These are phyloP conservation scores for Termitomyces heimii DNA, from an alignment of 768 basidiomycete genomes.

Conservation along the genomic window DNA sequence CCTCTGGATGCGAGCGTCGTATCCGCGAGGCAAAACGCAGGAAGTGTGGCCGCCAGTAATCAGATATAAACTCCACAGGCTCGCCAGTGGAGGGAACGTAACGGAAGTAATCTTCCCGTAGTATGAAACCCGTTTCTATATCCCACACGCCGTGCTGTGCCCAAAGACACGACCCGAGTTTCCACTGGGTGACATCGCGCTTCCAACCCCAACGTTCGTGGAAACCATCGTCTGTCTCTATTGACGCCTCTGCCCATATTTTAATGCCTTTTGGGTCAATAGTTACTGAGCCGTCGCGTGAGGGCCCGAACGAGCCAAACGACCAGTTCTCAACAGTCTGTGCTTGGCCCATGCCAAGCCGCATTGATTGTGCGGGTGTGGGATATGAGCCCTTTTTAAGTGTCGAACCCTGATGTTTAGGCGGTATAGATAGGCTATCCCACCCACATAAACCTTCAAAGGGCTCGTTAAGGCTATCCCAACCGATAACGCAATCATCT, in stretches of 20 bases:
- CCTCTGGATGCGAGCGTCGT: constrained; percentile 65
- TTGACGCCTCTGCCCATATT: constrained; percentile 64
- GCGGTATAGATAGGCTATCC: constrained; percentile 59
- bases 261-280: constrained; percentile 81
- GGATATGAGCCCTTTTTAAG: constrained; percentile 87
- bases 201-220: constrained; percentile 81
- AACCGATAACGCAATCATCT: constrained; percentile 89
- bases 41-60: constrained; percentile 80
- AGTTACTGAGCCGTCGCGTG: constrained; percentile 63
- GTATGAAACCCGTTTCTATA: constrained; percentile 53
- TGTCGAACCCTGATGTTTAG: constrained; percentile 60
- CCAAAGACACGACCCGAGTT: constrained; percentile 79
- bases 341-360: constrained; percentile 82
- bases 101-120: constrained; percentile 75
- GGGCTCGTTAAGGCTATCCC: constrained; percentile 97
- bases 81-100: constrained; percentile 33
- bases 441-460: constrained; percentile 73
- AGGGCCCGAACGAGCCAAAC: constrained; percentile 77
- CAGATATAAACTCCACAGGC: constrained; percentile 61
- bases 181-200: constrained; percentile 58
- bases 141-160: constrained; percentile 91
- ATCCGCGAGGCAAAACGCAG: constrained; percentile 50
- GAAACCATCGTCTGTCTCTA: constrained; percentile 36
- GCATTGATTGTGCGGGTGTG: constrained; percentile 76
- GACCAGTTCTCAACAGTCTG: constrained; percentile 80